These are phyloP conservation scores for Daucus carota DNA, from an alignment of 129 eudicot genomes.

Conservation along the genomic window DNA sequence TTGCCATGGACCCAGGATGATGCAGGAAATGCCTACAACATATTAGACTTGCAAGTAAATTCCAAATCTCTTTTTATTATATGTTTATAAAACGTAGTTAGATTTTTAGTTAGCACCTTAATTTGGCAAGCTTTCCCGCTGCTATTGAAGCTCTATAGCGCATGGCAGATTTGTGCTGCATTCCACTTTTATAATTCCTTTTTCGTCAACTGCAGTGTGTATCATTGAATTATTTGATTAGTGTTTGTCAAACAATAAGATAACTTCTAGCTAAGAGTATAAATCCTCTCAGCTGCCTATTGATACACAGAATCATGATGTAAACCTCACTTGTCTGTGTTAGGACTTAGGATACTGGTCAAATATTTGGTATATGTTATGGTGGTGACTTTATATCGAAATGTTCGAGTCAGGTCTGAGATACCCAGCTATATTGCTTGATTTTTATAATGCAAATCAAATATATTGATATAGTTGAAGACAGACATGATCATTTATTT, in stretches of 20 bases:
- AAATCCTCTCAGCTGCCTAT: background rate
- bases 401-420: background rate
- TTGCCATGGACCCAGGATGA: constrained; percentile 81
- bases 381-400: background rate
- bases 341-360: background rate
- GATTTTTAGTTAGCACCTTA: background rate
- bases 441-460: background rate
- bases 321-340: background rate
- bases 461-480: background rate
- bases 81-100: background rate
- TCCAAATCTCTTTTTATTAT: background rate
- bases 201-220: background rate
- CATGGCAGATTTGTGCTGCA: background rate
- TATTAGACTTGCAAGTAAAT: constrained; percentile 80
- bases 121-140: background rate
- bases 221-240: background rate
- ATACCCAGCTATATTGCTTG: background rate
- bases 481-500: background rate
- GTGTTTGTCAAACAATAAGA: background rate
- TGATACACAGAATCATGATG: background rate
- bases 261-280: background rate
- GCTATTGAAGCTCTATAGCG: background rate
- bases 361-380: background rate
- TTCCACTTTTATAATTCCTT: background rate
- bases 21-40: constrained; percentile 73